Evolutionary conservation across 495 filamentous ascomycete species (phyloP).

Genomic region (Extremus antarcticus): DNA sequence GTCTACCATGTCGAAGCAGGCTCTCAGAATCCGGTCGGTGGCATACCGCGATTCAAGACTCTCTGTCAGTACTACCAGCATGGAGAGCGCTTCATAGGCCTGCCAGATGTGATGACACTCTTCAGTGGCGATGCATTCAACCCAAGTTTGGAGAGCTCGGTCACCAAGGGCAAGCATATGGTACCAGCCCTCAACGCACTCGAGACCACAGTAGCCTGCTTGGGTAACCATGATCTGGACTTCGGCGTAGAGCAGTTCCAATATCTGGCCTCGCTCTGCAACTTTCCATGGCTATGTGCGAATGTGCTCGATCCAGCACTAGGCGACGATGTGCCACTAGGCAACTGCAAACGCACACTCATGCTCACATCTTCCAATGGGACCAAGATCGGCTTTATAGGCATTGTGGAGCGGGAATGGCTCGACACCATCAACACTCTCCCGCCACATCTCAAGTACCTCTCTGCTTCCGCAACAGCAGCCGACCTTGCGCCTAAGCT

Average conservation of each 20-base stretch:
- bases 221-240: conserved; percentile 91
- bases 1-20: conserved; percentile 76
- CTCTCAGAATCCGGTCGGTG: conserved; percentile 71
- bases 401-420: conserved; percentile 70
- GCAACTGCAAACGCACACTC: conserved; percentile 54
- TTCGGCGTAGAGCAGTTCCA: conserved; percentile 77
- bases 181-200: conserved; percentile 73
- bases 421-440: conserved; percentile 78
- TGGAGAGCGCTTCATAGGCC: conserved; percentile 43
- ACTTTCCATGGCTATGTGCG: conserved; percentile 81
- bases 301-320: conserved; percentile 74
- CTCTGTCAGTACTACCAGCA: conserved; percentile 61
- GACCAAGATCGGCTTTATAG: conserved; percentile 75
- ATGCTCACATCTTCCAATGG: conserved; percentile 72
- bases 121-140: conserved; percentile 93
- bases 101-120: conserved; percentile 59
- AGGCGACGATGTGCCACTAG: conserved; percentile 56
- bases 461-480: conserved; percentile 60
- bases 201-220: conserved; percentile 62
- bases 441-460: conserved; percentile 69
- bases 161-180: conserved; percentile 82
- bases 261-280: conserved; percentile 59
- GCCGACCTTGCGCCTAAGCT: conserved; percentile 57
- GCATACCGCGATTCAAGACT: conserved; percentile 67
- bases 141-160: conserved; percentile 70